Base-by-base conservation (phyloP, 495 filamentous ascomycete species). In the Amorphotheca resinae region DNA sequence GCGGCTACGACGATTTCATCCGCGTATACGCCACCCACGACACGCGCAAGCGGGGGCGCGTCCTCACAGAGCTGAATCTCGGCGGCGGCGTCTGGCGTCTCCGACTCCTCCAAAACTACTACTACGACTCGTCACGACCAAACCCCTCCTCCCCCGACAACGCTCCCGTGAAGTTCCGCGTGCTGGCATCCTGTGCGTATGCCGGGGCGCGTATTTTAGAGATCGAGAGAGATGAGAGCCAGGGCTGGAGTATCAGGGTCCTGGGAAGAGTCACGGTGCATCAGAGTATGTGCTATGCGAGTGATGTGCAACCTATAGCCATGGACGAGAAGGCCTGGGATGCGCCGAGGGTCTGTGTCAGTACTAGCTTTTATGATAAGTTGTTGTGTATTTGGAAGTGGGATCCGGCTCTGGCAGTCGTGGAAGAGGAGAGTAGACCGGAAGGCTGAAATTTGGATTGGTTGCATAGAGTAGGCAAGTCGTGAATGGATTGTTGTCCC, bases 181-280 rank as follows among this genome's bases (percentile, higher is more conserved):
- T 96, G 18, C 64, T 98, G 44, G 91, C 81, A 11, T 91, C 84
- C 37, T 95, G 89, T 54, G 96, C 96, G 91, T 83, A 94, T 64
- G 84, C 78, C 1, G 91, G 91, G 11, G 72, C 72, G 18, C 70
- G 78, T 44, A 56, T 96, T 18, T 62, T 98, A 2, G 59, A 70
- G 38, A 54, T 88, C 22, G 55, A 42, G 9, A 53, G 58, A 9
- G 53, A 33, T 14, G 20, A 49, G 1, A 21, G 4, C 9, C 46
- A 59, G 15, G 64, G 59, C 0, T 87, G 79, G 70, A 54, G 55
- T 12, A 80, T 87, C 50, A 63, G 72, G 37, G 68, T 89, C 12
- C 47, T 93, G 31, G 80, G 73, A 1, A 71, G 71, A 49, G 91
- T 91, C 54, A 83, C 82, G 43, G 84, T 87, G 58, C 86, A 95